Percentiles rank a stretch among this genome's conserved stretches.
Evolutionary conservation across 495 filamentous ascomycete species (phyloP).

Genomic region (Aspergillus asperescens): DNA sequence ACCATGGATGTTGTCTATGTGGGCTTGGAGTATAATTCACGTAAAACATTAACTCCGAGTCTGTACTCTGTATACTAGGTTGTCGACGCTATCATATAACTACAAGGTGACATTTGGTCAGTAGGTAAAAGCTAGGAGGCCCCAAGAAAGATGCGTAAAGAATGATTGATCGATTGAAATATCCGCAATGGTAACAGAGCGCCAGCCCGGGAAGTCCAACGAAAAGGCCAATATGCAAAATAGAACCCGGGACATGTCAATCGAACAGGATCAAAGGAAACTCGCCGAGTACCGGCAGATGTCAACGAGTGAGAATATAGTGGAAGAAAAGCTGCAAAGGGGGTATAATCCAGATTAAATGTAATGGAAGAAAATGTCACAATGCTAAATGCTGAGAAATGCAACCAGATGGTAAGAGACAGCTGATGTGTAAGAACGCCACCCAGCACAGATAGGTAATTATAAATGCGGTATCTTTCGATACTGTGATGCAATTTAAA

Average conservation of each 20-base stretch:
- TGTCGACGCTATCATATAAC: no score
- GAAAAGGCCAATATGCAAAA: conserved; percentile 5
- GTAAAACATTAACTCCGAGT: no score
- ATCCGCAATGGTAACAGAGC: background rate
- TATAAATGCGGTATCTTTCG: background rate
- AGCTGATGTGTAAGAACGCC: background rate
- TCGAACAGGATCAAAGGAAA: background rate
- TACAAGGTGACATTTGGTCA: no score
- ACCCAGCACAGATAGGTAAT: background rate
- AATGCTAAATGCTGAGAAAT: conserved; percentile 14
- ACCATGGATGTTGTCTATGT: no score
- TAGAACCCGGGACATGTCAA: background rate
- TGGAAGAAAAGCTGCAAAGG: conserved; percentile 8
- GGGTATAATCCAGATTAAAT: conserved; percentile 19
- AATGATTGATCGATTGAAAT: background rate
- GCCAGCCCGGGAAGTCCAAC: background rate
- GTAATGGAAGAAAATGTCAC: conserved; percentile 7
- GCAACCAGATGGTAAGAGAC: conserved; percentile 45
- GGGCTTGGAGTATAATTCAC: no score
- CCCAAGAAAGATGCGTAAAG: background rate
- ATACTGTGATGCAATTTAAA: background rate
- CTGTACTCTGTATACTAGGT: no score
- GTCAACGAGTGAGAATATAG: background rate
- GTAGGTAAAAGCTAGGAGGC: background rate
- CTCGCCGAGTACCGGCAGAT: background rate